Evolutionary conservation across 2,329 filamentous ascomycete genomes (phyloP).

Genomic region (Paracamarosporium sp.): DNA sequence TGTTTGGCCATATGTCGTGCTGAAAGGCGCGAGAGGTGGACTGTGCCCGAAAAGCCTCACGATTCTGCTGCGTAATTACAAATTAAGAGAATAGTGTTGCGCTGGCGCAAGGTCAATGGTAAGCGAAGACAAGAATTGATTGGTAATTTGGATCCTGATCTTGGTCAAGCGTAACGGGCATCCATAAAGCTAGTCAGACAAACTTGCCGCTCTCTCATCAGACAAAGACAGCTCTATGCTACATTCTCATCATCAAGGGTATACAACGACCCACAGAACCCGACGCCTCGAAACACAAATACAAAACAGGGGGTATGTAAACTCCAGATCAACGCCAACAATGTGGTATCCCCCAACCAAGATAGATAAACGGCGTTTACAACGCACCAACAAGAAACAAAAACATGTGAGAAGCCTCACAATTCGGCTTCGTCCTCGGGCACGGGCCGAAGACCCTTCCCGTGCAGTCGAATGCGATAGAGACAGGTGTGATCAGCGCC

Average conservation of each 20-base stretch:
- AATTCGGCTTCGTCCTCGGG: conserved; percentile 11
- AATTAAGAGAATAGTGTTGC: too few relatives aligned
- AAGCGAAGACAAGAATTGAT: not conserved
- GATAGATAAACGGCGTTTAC: not conserved
- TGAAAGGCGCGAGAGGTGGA: not conserved
- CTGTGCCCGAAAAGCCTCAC: too few relatives aligned
- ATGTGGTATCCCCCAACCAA: not conserved
- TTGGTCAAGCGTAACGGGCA: not conserved
- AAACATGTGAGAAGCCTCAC: not conserved
- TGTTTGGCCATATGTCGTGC: not conserved
- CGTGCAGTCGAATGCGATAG: conserved; percentile 55
- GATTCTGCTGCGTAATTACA: too few relatives aligned
- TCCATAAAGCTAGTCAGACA: not conserved
- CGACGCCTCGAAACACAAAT: not conserved
- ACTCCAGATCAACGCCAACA: not conserved
- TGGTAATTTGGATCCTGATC: not conserved
- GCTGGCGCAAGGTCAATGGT: too few relatives aligned
- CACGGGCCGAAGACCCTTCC: conserved; percentile 22
- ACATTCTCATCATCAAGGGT: conserved; percentile 4
- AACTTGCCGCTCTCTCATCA: not conserved
- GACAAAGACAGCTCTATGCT: not conserved
- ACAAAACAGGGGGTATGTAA: conserved; percentile 3
- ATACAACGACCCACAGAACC: conserved; percentile 1
- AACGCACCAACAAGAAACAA: not conserved
- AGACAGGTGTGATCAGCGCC: conserved; percentile 54